phyloP scores from a whole-genome alignment of 2,329 filamentous ascomycete species.

The Colletotrichum australisinense region DNA sequence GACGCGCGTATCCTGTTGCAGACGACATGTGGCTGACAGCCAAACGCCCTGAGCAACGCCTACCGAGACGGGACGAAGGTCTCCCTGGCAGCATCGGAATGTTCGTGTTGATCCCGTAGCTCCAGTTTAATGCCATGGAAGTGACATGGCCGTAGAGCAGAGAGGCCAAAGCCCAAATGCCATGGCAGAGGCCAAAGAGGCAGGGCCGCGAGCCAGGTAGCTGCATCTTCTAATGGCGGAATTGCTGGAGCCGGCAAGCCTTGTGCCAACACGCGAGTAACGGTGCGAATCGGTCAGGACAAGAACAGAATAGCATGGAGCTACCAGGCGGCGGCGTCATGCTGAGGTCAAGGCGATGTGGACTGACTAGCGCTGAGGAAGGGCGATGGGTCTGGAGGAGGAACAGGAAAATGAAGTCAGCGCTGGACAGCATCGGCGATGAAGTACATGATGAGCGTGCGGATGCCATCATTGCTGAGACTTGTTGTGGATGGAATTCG shows the following conservation, averaged over 20 bases:
- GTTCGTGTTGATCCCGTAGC: constrained; percentile 22
- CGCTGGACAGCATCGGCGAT: constrained; percentile 4
- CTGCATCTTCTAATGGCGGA: constrained; percentile 17
- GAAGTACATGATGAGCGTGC: background rate
- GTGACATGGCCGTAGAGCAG: background rate
- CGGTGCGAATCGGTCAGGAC: constrained; percentile 13
- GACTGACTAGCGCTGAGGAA: background rate
- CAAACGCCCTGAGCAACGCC: constrained; percentile 22
- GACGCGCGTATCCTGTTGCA: constrained; percentile 33
- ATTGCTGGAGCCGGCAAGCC: constrained; percentile 15
- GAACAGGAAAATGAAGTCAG: background rate
- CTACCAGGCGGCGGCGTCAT: constrained; percentile 21
- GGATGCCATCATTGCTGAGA: background rate
- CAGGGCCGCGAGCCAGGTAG: constrained; percentile 9
- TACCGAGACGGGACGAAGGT: constrained; percentile 36
- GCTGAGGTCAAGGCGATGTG: constrained; percentile 10
- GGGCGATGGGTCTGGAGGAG: no score
- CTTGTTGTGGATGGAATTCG: background rate
- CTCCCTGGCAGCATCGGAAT: constrained; percentile 22
- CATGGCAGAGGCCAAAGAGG: constrained; percentile 1
- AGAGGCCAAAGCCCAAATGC: background rate
- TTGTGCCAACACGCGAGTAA: constrained; percentile 5
- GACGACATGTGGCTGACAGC: constrained; percentile 22
- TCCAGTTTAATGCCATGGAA: constrained; percentile 6
- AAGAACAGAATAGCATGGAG: background rate